Conservation (phyloP, 345 rosid species). For the Pistacia integerrima region DNA sequence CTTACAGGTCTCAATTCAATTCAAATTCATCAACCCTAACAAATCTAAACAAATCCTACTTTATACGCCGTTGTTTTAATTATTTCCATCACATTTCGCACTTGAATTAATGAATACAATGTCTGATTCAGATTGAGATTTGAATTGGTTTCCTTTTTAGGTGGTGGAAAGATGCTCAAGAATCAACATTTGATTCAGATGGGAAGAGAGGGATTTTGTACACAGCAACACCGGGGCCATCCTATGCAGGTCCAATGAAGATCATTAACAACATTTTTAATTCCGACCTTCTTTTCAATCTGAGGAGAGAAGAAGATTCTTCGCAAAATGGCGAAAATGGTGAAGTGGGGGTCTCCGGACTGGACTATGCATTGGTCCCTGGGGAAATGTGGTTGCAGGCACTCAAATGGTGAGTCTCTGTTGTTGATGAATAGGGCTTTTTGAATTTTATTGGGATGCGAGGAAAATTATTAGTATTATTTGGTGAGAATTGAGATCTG, state of each 20-base stretch:
- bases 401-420: slow-evolving; percentile 71
- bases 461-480: neutral
- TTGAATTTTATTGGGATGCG: slow-evolving; percentile 7
- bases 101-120: slow-evolving; percentile 4
- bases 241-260: slow-evolving; percentile 89
- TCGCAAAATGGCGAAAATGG: slow-evolving; percentile 51
- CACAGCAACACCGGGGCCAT: slow-evolving; percentile 60
- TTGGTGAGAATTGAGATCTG: neutral
- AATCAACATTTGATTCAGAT: slow-evolving; percentile 49
- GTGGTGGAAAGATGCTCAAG: slow-evolving; percentile 96
- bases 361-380: slow-evolving; percentile 90
- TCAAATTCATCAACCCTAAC: neutral
- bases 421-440: neutral
- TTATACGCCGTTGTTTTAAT: neutral
- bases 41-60: neutral
- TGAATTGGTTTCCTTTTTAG: slow-evolving; percentile 38
- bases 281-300: slow-evolving; percentile 74
- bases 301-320: slow-evolving; percentile 71
- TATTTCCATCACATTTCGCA: neutral
- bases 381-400: slow-evolving; percentile 97
- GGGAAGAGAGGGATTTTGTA: slow-evolving; percentile 68
- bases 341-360: slow-evolving; percentile 81
- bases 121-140: neutral
- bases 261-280: slow-evolving; percentile 83
- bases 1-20: slow-evolving; percentile 54